phyloP scores from a whole-genome alignment of 768 basidiomycete genomes.

The Coprinopsis cinerea region DNA sequence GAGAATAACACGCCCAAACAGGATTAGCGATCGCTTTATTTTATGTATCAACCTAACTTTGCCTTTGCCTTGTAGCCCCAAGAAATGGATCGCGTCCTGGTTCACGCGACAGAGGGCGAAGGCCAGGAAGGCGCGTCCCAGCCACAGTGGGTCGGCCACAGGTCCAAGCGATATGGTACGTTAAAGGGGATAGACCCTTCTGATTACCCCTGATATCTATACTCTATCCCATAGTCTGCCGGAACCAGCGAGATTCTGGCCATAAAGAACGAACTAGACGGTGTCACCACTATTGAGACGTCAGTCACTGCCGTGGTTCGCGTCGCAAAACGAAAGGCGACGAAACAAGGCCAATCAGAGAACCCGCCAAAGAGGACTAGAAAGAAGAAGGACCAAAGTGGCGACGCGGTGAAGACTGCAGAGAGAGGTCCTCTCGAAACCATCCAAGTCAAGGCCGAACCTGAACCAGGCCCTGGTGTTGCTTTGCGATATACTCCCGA shows the following conservation, averaged over 20 bases:
- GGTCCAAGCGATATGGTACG: neutral
- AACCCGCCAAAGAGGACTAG: too few relatives aligned
- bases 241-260: neutral
- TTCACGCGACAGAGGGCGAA: constrained; percentile 4
- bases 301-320: neutral
- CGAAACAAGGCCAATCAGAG: too few relatives aligned
- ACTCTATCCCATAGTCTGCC: too few relatives aligned
- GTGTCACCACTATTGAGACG: neutral
- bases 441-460: too few relatives aligned
- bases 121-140: neutral
- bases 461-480: too few relatives aligned
- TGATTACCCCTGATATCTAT: neutral
- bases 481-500: too few relatives aligned
- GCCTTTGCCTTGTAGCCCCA: neutral
- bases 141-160: neutral
- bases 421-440: too few relatives aligned
- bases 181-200: neutral
- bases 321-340: too few relatives aligned
- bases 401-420: too few relatives aligned
- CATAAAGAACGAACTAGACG: neutral
- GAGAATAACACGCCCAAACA: too few relatives aligned
- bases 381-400: too few relatives aligned
- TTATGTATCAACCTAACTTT: constrained; percentile 2
- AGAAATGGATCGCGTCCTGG: constrained; percentile 4
- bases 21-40: too few relatives aligned